Evolutionary conservation across 176 grass and related monocot genomes (phyloP).

Genomic region (Zea mays): DNA sequence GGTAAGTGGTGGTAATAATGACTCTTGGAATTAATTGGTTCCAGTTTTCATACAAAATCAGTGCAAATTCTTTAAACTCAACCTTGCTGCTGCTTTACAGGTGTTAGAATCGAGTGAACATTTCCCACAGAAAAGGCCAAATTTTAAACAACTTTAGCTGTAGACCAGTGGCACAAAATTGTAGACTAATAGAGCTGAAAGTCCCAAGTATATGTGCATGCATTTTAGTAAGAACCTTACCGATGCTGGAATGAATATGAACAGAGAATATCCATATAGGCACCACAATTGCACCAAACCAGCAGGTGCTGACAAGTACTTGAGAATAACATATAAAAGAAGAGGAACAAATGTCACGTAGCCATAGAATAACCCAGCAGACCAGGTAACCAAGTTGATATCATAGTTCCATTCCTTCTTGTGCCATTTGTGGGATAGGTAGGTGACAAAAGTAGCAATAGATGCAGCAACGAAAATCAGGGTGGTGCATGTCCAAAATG

Average conservation of each 20-base stretch:
- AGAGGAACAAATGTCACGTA: constrained; percentile 95
- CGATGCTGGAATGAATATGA: constrained; percentile 94
- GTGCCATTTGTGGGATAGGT: constrained; percentile 92
- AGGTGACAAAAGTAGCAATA: constrained; percentile 96
- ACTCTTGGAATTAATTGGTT: neutral
- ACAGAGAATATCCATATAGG: constrained; percentile 93
- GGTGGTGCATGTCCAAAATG: constrained; percentile 98
- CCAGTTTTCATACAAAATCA: neutral
- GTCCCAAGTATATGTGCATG: neutral
- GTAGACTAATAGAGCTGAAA: neutral
- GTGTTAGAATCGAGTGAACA: neutral
- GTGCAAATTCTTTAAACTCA: constrained; percentile 7
- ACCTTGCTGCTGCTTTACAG: neutral
- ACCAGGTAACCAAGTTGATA: constrained; percentile 98
- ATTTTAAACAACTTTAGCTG: neutral
- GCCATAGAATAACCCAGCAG: constrained; percentile 96
- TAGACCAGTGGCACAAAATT: neutral
- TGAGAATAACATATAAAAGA: constrained; percentile 81
- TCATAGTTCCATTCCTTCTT: constrained; percentile 96
- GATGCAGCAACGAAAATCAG: constrained; percentile 90
- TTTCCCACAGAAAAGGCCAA: neutral
- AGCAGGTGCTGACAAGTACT: constrained; percentile 96
- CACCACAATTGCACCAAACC: constrained; percentile 96
- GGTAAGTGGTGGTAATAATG: neutral
- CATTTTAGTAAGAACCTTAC: constrained; percentile 48